Percentiles rank a stretch among this genome's conserved stretches.
Conservation (phyloP, 805 yeast species). For the Starmerella stigmatis region DNA sequence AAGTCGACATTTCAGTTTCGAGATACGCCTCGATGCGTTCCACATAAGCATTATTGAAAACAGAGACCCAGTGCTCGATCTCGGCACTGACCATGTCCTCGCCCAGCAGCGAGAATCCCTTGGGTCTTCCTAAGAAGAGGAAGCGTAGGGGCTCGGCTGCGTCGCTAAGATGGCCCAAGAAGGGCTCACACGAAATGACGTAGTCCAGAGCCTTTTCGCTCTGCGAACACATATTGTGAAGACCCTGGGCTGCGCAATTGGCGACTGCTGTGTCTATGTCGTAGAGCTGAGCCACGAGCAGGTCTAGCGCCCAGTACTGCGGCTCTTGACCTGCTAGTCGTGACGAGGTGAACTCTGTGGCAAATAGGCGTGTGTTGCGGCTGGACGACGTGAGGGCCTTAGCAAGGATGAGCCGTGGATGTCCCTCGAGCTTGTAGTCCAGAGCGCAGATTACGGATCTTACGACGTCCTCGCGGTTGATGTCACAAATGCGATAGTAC, state of each 20-base stretch:
- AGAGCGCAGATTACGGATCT: slow-evolving; percentile 45
- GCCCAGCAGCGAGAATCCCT: slow-evolving; percentile 59
- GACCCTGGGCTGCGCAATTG: slow-evolving; percentile 43
- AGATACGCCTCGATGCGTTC: slow-evolving; percentile 30
- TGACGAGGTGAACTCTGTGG: slow-evolving; percentile 42
- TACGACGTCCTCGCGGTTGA: slow-evolving; percentile 24
- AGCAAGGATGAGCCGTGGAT: slow-evolving; percentile 53
- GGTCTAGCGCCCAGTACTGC: slow-evolving; percentile 39
- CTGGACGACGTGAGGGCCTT: slow-evolving; percentile 54
- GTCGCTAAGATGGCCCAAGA: slow-evolving; percentile 43
- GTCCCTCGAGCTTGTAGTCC: slow-evolving; percentile 51
- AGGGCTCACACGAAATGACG: slow-evolving; percentile 47
- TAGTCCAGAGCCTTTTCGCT: slow-evolving; percentile 37
- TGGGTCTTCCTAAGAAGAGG: slow-evolving; percentile 51
- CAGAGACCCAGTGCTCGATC: slow-evolving; percentile 55
- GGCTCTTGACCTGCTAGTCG: slow-evolving; percentile 13
- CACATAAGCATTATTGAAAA: slow-evolving; percentile 29
- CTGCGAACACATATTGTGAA: slow-evolving; percentile 45
- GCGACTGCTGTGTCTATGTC: slow-evolving; percentile 52
- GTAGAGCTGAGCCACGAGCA: slow-evolving; percentile 57
- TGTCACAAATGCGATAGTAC: slow-evolving; percentile 46
- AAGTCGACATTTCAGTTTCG: slow-evolving; percentile 10
- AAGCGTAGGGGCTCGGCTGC: slow-evolving; percentile 49
- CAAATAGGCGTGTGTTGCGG: slow-evolving; percentile 41
- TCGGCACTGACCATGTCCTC: slow-evolving; percentile 46